Percentiles rank a stretch among this genome's conserved stretches.
phyloP scores from a whole-genome alignment of 768 basidiomycete genomes.

The Rhodotorula sphaerocarpa region DNA sequence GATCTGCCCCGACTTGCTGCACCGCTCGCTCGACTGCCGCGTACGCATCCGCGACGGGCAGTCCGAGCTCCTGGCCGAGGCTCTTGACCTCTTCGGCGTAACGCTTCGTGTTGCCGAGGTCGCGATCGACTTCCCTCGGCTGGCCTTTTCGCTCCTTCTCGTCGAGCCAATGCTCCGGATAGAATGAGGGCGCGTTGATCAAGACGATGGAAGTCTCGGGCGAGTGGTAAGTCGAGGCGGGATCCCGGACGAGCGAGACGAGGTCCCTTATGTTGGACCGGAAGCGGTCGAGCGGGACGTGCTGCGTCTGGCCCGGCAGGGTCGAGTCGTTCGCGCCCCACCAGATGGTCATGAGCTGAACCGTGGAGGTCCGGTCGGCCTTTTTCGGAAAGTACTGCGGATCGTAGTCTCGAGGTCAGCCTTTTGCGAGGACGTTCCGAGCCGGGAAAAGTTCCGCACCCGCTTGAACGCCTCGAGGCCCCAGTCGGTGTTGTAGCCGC shows the following conservation, averaged over 20 bases:
- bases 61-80: conserved; percentile 1
- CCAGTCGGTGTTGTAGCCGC: conserved; percentile 33
- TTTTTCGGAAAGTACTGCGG: conserved; percentile 23
- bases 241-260: conserved; percentile 16
- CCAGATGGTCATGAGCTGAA: conserved; percentile 26
- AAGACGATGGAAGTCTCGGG: conserved; percentile 19
- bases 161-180: conserved; percentile 1
- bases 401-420: neutral
- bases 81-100: conserved; percentile 21
- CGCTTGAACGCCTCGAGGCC: conserved; percentile 6
- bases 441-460: conserved; percentile 5
- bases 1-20: neutral
- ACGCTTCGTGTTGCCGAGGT: conserved; percentile 6
- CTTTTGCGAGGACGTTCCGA: neutral
- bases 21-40: neutral
- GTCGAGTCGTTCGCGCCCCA: conserved; percentile 34
- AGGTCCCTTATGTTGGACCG: conserved; percentile 16
- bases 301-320: conserved; percentile 14
- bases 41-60: conserved; percentile 18
- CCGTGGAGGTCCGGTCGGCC: neutral
- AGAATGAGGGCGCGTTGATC: conserved; percentile 28
- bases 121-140: conserved; percentile 1
- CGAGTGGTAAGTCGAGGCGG: conserved; percentile 9
- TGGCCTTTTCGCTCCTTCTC: conserved; percentile 1
- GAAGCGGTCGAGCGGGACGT: conserved; percentile 27